Evolutionary conservation across 2,329 filamentous ascomycete genomes (phyloP).

Genomic region (Hirsutella thompsonii): DNA sequence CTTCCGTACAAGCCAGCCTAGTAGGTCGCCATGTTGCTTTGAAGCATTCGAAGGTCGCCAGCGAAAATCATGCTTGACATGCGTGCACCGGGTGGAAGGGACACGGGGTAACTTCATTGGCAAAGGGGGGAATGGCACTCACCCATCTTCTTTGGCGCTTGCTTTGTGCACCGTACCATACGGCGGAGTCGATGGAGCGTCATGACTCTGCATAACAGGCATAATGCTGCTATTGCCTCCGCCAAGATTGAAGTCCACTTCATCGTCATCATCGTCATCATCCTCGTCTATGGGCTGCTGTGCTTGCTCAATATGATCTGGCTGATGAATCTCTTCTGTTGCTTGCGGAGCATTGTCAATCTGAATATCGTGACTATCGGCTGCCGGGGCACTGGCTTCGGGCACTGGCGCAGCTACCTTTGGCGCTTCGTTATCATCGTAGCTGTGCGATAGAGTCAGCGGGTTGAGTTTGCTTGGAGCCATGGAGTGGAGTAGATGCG

Average conservation of each 20-base stretch:
- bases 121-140: slow-evolving; percentile 13
- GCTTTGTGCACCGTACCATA: slow-evolving; percentile 36
- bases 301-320: slow-evolving; percentile 26
- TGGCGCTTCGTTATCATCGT: slow-evolving; percentile 48
- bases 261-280: slow-evolving; percentile 42
- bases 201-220: slow-evolving; percentile 16
- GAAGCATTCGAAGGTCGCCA: background rate
- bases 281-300: slow-evolving; percentile 27
- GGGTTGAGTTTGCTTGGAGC: background rate
- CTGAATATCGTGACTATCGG: slow-evolving; percentile 14
- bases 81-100: background rate
- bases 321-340: slow-evolving; percentile 1
- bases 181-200: slow-evolving; percentile 16
- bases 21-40: background rate
- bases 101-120: background rate
- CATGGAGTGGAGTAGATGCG: slow-evolving; percentile 18
- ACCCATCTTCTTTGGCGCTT: slow-evolving; percentile 46
- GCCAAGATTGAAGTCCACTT: slow-evolving; percentile 46
- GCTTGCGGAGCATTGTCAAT: slow-evolving; percentile 10
- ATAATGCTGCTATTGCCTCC: slow-evolving; percentile 22
- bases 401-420: slow-evolving; percentile 21
- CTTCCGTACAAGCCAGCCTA: slow-evolving; percentile 9
- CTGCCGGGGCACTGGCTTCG: slow-evolving; percentile 15
- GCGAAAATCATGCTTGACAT: background rate
- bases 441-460: slow-evolving; percentile 27